phyloP scores from a whole-genome alignment of 352 stramenopile genomes.

The Phytophthora rubi region DNA sequence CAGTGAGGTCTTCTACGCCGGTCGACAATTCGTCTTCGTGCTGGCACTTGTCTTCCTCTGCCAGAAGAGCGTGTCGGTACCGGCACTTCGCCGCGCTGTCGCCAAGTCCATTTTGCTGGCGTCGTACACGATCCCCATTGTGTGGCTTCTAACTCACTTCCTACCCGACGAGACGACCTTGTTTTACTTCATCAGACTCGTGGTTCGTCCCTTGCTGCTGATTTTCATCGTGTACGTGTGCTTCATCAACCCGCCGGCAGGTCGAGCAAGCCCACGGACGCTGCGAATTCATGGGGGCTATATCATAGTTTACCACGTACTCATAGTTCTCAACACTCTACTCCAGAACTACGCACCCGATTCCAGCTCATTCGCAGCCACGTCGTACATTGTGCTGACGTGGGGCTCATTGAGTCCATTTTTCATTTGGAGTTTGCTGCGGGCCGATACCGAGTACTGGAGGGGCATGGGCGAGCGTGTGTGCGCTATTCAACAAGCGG shows the following conservation, averaged over 20 bases:
- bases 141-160: slow-evolving; percentile 33
- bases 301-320: slow-evolving; percentile 35
- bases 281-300: slow-evolving; percentile 46
- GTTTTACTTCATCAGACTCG: slow-evolving; percentile 32
- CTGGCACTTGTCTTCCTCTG: slow-evolving; percentile 56
- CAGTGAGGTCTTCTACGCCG: slow-evolving; percentile 48
- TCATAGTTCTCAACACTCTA: slow-evolving; percentile 31
- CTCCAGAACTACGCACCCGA: slow-evolving; percentile 21
- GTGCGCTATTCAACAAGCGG: slow-evolving; percentile 37
- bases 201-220: slow-evolving; percentile 28
- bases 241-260: slow-evolving; percentile 38
- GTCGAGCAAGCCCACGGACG: slow-evolving; percentile 31
- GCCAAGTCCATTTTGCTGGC: slow-evolving; percentile 48
- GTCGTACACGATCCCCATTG: slow-evolving; percentile 52
- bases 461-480: slow-evolving; percentile 47
- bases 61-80: slow-evolving; percentile 71
- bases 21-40: slow-evolving; percentile 65
- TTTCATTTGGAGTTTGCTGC: slow-evolving; percentile 59
- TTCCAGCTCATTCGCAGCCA: slow-evolving; percentile 1
- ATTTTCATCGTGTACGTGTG: slow-evolving; percentile 44
- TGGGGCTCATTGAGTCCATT: slow-evolving; percentile 44
- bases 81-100: slow-evolving; percentile 50
- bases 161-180: slow-evolving; percentile 14
- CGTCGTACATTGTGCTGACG: slow-evolving; percentile 29
- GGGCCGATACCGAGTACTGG: slow-evolving; percentile 61